These are phyloP conservation scores for Penicillium nordicum DNA, from an alignment of 2,329 filamentous ascomycete genomes.

Conservation along the genomic window DNA sequence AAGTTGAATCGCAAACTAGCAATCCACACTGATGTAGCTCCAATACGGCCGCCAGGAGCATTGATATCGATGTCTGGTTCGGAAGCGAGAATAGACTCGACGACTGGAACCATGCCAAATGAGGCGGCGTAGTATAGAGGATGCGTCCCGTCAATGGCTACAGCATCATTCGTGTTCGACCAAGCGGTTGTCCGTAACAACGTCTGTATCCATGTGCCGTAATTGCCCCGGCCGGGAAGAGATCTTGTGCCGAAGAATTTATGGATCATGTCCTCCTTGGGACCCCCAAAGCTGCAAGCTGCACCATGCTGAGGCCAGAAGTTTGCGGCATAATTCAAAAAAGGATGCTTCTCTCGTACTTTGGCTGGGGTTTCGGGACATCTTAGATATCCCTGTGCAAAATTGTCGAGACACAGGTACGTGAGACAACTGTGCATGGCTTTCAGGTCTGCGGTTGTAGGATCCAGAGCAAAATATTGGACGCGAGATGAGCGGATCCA, in stretches of 20 bases:
- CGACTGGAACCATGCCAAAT: constrained; percentile 18
- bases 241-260: constrained; percentile 14
- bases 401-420: constrained; percentile 20
- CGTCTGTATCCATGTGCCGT: constrained; percentile 16
- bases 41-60: constrained; percentile 17
- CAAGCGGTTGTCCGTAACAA: constrained; percentile 1
- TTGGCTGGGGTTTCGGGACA: not conserved
- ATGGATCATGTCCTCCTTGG: not conserved
- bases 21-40: constrained; percentile 19
- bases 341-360: not conserved
- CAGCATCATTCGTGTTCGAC: not conserved
- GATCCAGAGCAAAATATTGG: constrained; percentile 15
- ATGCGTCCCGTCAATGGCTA: constrained; percentile 14
- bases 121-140: constrained; percentile 22
- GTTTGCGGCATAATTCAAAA: constrained; percentile 16
- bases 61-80: constrained; percentile 18
- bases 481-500: constrained; percentile 18
- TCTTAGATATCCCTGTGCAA: constrained; percentile 11
- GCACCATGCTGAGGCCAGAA: constrained; percentile 17
- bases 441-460: constrained; percentile 10
- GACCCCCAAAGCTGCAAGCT: constrained; percentile 1
- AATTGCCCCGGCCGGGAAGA: constrained; percentile 17
- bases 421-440: constrained; percentile 17
- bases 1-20: constrained; percentile 14
- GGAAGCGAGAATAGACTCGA: constrained; percentile 14